Evolutionary conservation across 108 stramenopile genomes (phyloP), one percentile per base, ranked within the genome.

Genomic region (Nitzschia sp.): DNA sequence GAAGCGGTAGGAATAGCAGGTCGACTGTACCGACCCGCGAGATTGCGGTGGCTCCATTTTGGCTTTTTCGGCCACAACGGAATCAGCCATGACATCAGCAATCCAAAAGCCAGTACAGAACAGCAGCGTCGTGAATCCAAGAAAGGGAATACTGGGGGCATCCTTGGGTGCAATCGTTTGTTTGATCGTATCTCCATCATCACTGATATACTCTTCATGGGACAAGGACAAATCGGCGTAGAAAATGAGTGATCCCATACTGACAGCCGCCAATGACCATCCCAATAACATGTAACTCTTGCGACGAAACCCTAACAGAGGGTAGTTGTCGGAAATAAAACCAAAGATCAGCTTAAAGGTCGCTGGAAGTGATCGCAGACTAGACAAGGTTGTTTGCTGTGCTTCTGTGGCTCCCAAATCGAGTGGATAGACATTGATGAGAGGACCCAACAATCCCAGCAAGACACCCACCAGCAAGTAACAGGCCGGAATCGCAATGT

Each of bases 41-140:
- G 83, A 70, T n/a, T 77, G 57, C 25, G 75, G 55, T 20, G 92
- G 88, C 42, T 93, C 92, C 38, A 93, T 66, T 62, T 90, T 93
- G 24, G 92, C 92, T 63, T 90, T 93, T 78, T 93, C 92, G 0
- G 92, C 92, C 14, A 93, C 92, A 41, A 93, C 81, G 22, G 75
- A 77, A 60, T 93, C 92, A 9, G 81, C 92, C 88, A 93, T 93
- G 43, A 93, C 92, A 65, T 93, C 92, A 11, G 74, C 91, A 46
- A 89, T 63, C 91, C 91, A 92, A 69, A 92, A 92, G 11, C 91
- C 91, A 15, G 64, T 51, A 46, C 72, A 57, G 57, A 88, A 90
- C 10, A 86, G 22, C 0, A 93, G 59, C 1, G 83, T 67, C 17
- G 57, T 53, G 9, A 86, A 50, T 21, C 77, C 72, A 0, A 93